Percentiles rank a stretch among this genome's conserved stretches.
phyloP scores from a whole-genome alignment of 1,284 basidiomycete genomes.

The Sanguinoderma infundibulare region DNA sequence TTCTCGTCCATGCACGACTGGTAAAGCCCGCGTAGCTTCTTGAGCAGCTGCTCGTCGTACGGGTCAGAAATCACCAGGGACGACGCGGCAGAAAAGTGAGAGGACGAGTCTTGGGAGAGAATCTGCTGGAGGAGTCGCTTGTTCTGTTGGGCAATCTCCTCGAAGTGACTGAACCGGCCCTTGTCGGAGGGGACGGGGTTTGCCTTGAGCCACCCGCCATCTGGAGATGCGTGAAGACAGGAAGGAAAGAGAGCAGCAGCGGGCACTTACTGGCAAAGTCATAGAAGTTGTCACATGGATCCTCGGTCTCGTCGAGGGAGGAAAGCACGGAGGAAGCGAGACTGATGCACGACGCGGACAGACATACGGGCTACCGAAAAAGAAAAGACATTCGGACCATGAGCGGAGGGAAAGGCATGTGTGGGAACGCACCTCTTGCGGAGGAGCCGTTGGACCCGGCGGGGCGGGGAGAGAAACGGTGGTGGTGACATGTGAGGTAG shows the following conservation, averaged over 20 bases:
- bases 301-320: slow-evolving; percentile 79
- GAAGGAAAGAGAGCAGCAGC: neutral
- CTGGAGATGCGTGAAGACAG: slow-evolving; percentile 38
- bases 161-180: slow-evolving; percentile 68
- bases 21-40: slow-evolving; percentile 84
- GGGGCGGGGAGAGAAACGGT: slow-evolving; percentile 38
- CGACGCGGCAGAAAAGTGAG: slow-evolving; percentile 23
- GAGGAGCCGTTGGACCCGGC: slow-evolving; percentile 48
- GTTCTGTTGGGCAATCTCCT: slow-evolving; percentile 65
- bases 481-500: slow-evolving; percentile 31
- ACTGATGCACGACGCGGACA: slow-evolving; percentile 82
- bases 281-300: slow-evolving; percentile 97
- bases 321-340: slow-evolving; percentile 85
- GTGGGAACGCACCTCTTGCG: slow-evolving; percentile 47
- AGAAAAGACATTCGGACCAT: neutral
- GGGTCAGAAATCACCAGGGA: slow-evolving; percentile 28
- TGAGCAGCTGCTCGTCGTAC: slow-evolving; percentile 72
- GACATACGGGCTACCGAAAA: slow-evolving; percentile 62
- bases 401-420: neutral
- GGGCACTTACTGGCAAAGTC: slow-evolving; percentile 78
- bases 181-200: slow-evolving; percentile 89
- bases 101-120: slow-evolving; percentile 33
- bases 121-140: slow-evolving; percentile 66
- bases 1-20: slow-evolving; percentile 83
- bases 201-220: slow-evolving; percentile 82